Base-by-base conservation (phyloP, 108 stramenopile genomes). In the Poteriospumella lacustris region DNA sequence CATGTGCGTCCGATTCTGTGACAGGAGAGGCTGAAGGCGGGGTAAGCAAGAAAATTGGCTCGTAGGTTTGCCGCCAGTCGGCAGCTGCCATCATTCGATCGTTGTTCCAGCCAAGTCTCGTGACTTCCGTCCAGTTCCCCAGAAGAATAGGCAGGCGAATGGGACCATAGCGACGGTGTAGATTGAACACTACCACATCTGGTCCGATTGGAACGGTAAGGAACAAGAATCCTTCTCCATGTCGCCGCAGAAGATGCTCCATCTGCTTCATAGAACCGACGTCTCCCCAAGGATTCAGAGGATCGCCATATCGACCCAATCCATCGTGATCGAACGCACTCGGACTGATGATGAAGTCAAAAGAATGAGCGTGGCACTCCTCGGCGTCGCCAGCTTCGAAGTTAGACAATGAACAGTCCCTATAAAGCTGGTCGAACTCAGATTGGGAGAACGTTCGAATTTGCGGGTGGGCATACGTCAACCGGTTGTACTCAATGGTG, bases 321-420 rank as follows among this genome's bases (percentile, higher is more conserved):
- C 84, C 84, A 64, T 85, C 84, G 60, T 85, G 84, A 34, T 85
- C 81, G 26, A 85, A 78, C 26, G 80, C 62, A 31, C 60, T 67
- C 3, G 58, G 34, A 44, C 31, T n/a, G 19, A 81, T 29, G 1
- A 47, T 41, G 3, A 83, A 3, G 26, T 78, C 43, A n/a, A 76
- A 79, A 26, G 33, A 38, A 33, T 29, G 38, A 3, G 5, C 34
- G 24, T 52, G 19, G 47, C 43, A 19, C 0, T 58, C 58, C 5
- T 56, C 36, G 12, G 24, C 58, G 31, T 1, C 31, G 15, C 2
- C 44, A 31, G 41, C 1, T 1, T 42, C 3, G 42, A 0, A 59
- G 39, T 2, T 64, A 43, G 29, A 19, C 12, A 24, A 12, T 64
- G 12, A 28, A 41, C 3, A 41, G 1, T 1, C 19, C 5, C 58